These are phyloP conservation scores for Penicillium occitanis DNA, from an alignment of 2,329 filamentous ascomycete genomes.

Conservation along the genomic window DNA sequence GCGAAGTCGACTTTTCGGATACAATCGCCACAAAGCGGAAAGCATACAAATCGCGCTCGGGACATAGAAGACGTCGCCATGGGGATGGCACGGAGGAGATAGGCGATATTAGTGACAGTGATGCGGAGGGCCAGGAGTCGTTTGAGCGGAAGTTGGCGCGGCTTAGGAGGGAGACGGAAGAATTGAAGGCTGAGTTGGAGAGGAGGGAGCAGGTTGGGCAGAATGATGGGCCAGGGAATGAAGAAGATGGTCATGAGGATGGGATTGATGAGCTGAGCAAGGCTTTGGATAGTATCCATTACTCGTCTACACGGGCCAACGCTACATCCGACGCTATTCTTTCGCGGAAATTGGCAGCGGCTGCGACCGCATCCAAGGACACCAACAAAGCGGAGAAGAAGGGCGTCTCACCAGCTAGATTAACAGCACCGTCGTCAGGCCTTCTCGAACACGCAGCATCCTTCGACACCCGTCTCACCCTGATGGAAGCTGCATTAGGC, in stretches of 20 bases:
- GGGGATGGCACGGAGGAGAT: constrained; percentile 57
- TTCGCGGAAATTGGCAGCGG: constrained; percentile 34
- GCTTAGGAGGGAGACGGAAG: constrained; percentile 77
- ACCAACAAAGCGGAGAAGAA: constrained; percentile 10
- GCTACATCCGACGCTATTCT: constrained; percentile 35
- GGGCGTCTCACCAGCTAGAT: constrained; percentile 12
- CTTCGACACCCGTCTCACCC: constrained; percentile 77
- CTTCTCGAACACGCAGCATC: constrained; percentile 76
- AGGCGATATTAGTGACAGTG: constrained; percentile 75
- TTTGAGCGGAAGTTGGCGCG: constrained; percentile 77
- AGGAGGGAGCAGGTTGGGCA: constrained; percentile 53
- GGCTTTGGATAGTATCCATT: constrained; percentile 65
- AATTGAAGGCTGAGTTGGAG: constrained; percentile 58
- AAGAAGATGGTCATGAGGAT: constrained; percentile 50
- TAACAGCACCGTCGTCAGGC: constrained; percentile 42
- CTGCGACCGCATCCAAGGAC: constrained; percentile 17
- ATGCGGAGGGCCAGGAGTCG: constrained; percentile 60
- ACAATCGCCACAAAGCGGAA: constrained; percentile 78
- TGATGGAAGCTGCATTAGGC: constrained; percentile 79
- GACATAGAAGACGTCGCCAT: constrained; percentile 55
- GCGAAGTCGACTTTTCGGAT: constrained; percentile 84
- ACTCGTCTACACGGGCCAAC: constrained; percentile 7
- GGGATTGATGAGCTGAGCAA: constrained; percentile 68
- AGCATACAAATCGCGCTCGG: constrained; percentile 73
- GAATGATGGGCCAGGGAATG: constrained; percentile 47